Percentiles rank a stretch among this genome's conserved stretches.
Conservation (phyloP, 345 rosid genomes). For the Geranium brycei region DNA sequence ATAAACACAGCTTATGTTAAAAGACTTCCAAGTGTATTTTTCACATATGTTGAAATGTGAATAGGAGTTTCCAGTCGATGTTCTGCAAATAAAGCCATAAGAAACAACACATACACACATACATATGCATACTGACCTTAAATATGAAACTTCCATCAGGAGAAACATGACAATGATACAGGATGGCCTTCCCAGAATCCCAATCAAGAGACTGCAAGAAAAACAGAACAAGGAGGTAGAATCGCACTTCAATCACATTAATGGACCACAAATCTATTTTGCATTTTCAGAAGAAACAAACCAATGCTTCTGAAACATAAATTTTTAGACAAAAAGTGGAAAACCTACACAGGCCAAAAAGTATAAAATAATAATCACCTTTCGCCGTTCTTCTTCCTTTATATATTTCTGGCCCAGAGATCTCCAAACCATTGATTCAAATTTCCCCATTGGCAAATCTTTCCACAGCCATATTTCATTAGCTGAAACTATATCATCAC, state of each 20-base stretch:
- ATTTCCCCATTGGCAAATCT: slow-evolving; percentile 31
- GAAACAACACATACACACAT: too few species aligned
- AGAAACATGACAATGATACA: slow-evolving; percentile 48
- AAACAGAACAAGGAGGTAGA: not conserved
- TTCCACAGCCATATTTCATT: slow-evolving; percentile 29
- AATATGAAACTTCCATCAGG: slow-evolving; percentile 27
- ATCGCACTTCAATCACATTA: not conserved
- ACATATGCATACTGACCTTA: slow-evolving; percentile 27
- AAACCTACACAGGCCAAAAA: too few species aligned
- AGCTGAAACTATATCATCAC: slow-evolving; percentile 17
- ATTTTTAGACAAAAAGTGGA: not conserved
- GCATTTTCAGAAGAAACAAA: not conserved
- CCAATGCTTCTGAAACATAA: not conserved
- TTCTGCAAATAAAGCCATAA: too few species aligned
- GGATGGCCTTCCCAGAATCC: slow-evolving; percentile 35
- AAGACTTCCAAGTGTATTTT: too few species aligned
- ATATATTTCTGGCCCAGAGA: slow-evolving; percentile 1
- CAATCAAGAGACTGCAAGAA: slow-evolving; percentile 30
- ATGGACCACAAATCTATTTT: not conserved
- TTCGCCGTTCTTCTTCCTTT: slow-evolving; percentile 18
- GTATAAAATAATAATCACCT: slow-evolving; percentile 12
- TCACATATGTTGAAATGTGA: too few species aligned
- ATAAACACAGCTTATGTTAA: too few species aligned
- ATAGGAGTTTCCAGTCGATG: too few species aligned
- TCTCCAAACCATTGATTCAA: slow-evolving; percentile 41